Evolutionary conservation across 208 protist genomes (phyloP).

Genomic region (Porcisia hertigi): DNA sequence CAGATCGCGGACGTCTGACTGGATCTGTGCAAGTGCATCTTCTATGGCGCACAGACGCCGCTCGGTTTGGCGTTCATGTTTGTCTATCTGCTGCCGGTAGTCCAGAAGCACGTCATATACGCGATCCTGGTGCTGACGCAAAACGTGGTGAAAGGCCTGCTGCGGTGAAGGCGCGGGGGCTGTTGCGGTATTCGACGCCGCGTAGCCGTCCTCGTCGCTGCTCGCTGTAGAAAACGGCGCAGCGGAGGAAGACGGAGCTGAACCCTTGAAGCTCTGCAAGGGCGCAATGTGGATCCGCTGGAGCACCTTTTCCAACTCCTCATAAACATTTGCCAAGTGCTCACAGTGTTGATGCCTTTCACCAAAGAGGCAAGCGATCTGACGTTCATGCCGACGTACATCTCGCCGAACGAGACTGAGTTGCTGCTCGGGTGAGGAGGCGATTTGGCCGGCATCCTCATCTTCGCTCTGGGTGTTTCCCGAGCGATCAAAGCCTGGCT

Average conservation of each 20-base stretch:
- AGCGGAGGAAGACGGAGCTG: background rate
- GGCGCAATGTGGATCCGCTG: constrained; percentile 14
- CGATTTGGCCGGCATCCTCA: background rate
- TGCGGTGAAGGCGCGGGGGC: background rate
- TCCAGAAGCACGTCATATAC: constrained; percentile 27
- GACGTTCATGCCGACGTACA: constrained; percentile 14
- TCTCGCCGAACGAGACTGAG: constrained; percentile 18
- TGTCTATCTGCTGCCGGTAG: constrained; percentile 24
- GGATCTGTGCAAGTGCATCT: constrained; percentile 4
- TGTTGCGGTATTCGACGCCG: background rate
- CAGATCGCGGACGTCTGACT: constrained; percentile 16
- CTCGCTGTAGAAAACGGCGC: background rate
- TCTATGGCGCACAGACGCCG: constrained; percentile 22
- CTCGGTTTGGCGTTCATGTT: constrained; percentile 9
- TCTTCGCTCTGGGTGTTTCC: background rate
- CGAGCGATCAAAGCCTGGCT: background rate
- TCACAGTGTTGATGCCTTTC: constrained; percentile 42
- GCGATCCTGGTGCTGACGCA: constrained; percentile 20
- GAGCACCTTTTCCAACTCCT: constrained; percentile 26
- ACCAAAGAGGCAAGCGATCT: constrained; percentile 16
- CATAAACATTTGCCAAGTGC: constrained; percentile 22
- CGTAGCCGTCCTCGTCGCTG: background rate
- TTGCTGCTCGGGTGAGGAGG: constrained; percentile 21
- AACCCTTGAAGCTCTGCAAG: background rate
- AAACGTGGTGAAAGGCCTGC: background rate